These are phyloP conservation scores for Triangularia setosa DNA, from an alignment of 2,329 filamentous ascomycete genomes.

Conservation along the genomic window DNA sequence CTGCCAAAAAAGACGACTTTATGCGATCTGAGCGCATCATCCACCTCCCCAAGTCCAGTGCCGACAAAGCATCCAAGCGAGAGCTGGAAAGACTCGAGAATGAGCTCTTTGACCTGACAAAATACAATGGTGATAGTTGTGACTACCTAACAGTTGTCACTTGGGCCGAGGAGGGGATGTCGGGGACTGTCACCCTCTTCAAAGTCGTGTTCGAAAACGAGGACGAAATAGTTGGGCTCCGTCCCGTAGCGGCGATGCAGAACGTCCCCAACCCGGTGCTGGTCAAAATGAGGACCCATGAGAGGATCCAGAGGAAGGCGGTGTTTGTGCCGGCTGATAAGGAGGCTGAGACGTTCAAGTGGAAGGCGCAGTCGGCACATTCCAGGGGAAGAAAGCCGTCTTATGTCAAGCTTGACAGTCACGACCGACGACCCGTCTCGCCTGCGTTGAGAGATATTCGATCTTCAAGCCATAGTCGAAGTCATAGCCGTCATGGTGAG, in stretches of 20 bases:
- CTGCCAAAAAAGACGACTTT: slow-evolving; percentile 19
- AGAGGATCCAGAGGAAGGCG: slow-evolving; percentile 17
- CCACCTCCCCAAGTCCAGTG: not conserved
- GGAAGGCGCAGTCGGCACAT: slow-evolving; percentile 19
- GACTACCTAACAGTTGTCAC: slow-evolving; percentile 22
- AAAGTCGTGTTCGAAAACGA: slow-evolving; percentile 10
- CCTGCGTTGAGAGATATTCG: not conserved
- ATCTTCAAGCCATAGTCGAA: not conserved
- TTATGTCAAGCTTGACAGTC: slow-evolving; percentile 13
- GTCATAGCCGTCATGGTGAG: not conserved
- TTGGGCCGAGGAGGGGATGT: slow-evolving; percentile 19
- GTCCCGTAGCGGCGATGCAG: slow-evolving; percentile 22
- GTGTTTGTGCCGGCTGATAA: slow-evolving; percentile 18
- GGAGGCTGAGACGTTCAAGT: slow-evolving; percentile 17
- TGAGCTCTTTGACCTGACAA: slow-evolving; percentile 24
- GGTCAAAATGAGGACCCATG: slow-evolving; percentile 19
- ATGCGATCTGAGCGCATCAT: slow-evolving; percentile 20
- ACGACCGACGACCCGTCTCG: not conserved
- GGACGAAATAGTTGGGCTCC: slow-evolving; percentile 12
- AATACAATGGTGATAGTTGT: slow-evolving; percentile 17
- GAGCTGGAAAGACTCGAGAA: slow-evolving; percentile 23
- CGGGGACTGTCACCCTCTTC: slow-evolving; percentile 21
- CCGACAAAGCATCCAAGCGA: slow-evolving; percentile 4
- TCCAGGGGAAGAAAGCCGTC: slow-evolving; percentile 6
- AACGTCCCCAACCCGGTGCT: slow-evolving; percentile 21